Conservation (phyloP, 1,284 basidiomycete species). For the Tranzscheliella williamsii region DNA sequence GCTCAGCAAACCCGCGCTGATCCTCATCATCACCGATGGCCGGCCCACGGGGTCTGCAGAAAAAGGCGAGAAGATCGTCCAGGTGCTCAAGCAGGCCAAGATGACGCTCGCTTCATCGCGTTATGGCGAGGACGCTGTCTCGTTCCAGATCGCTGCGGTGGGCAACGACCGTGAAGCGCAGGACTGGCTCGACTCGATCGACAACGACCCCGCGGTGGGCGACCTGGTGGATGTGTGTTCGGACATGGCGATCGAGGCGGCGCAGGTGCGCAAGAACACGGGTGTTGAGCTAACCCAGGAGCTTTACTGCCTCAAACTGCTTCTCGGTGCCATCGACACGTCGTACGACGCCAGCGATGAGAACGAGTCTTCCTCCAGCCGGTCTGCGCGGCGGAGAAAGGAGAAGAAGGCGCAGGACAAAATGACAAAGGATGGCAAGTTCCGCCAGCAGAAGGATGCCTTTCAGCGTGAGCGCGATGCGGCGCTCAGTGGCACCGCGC, state of each 20-base stretch:
- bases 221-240: constrained; percentile 49
- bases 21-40: constrained; percentile 48
- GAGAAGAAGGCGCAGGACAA: constrained; percentile 21
- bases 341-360: constrained; percentile 50
- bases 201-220: constrained; percentile 43
- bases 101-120: constrained; percentile 7
- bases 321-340: constrained; percentile 47
- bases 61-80: constrained; percentile 34
- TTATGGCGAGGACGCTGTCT: constrained; percentile 48
- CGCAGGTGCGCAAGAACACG: constrained; percentile 35
- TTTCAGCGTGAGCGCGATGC: constrained; percentile 19
- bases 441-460: constrained; percentile 5
- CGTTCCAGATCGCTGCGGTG: constrained; percentile 46
- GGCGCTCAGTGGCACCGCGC: constrained; percentile 5
- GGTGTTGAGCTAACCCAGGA: constrained; percentile 47
- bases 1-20: constrained; percentile 38
- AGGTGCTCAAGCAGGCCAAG: constrained; percentile 40
- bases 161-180: constrained; percentile 53
- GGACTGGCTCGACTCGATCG: constrained; percentile 53
- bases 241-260: constrained; percentile 40
- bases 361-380: constrained; percentile 2
- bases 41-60: constrained; percentile 42
- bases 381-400: constrained; percentile 4
- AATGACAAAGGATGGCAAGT: constrained; percentile 11
- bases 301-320: constrained; percentile 46